Percentiles rank a stretch among this genome's conserved stretches.
These are phyloP conservation scores for Exophiala sp. DNA, from an alignment of 2,329 filamentous ascomycete species.

Conservation along the genomic window DNA sequence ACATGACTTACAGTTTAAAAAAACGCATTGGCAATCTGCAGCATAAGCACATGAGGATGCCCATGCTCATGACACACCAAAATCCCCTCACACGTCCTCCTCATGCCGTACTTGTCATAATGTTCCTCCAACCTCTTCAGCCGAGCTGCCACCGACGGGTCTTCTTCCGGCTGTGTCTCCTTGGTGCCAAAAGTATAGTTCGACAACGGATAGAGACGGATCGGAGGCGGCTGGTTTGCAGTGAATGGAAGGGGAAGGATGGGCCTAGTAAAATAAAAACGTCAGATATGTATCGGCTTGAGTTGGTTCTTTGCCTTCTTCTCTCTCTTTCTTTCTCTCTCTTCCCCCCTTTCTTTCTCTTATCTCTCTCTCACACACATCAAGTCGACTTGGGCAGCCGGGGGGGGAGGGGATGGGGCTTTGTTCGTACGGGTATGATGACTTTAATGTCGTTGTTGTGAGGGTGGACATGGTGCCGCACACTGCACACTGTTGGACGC, in stretches of 20 bases:
- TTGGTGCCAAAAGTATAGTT: constrained; percentile 99
- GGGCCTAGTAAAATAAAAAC: too few species aligned
- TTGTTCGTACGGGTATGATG: constrained; percentile 39
- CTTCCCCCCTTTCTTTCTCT: too few species aligned
- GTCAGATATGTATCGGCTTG: too few species aligned
- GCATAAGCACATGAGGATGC: constrained; percentile 96
- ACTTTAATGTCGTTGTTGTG: constrained; percentile 67
- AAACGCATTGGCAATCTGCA: constrained; percentile 98
- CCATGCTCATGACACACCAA: constrained; percentile 98
- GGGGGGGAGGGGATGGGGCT: not conserved
- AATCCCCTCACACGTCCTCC: constrained; percentile 92
- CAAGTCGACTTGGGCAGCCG: too few species aligned
- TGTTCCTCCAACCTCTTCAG: constrained; percentile 94
- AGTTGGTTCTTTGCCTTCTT: too few species aligned
- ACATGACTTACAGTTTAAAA: constrained; percentile 81
- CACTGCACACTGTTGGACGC: too few species aligned
- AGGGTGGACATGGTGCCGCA: constrained; percentile 76
- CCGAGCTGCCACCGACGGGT: constrained; percentile 87
- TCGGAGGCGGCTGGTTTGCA: constrained; percentile 78
- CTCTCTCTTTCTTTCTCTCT: too few species aligned
- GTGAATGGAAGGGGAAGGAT: constrained; percentile 78
- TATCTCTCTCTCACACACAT: too few species aligned
- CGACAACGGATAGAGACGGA: constrained; percentile 87
- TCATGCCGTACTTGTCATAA: constrained; percentile 88
- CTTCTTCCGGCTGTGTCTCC: constrained; percentile 95